A percentile compares a stretch with the other conserved stretches of the same genome.
phyloP scores from a whole-genome alignment of 371 early-diverging fungal species.

The Rhizopus microsporus region DNA sequence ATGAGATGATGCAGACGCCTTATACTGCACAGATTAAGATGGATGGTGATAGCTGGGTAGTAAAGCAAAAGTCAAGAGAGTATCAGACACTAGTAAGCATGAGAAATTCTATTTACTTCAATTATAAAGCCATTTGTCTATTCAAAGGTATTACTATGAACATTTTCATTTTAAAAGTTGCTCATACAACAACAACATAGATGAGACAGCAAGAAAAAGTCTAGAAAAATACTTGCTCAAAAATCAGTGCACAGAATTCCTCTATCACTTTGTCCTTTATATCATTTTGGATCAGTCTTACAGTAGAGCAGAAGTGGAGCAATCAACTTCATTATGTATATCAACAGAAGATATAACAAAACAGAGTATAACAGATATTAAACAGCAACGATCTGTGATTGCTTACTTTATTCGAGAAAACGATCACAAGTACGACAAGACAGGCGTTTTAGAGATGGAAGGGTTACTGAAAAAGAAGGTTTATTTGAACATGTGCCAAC shows the following conservation, averaged over 20 bases:
- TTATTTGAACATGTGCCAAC: neutral
- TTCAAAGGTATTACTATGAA: conserved; percentile 16
- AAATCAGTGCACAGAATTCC: conserved; percentile 18
- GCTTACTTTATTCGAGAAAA: conserved; percentile 23
- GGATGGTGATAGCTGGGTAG: conserved; percentile 21
- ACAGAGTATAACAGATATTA: conserved; percentile 15
- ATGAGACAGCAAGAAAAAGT: conserved; percentile 15
- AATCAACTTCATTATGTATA: conserved; percentile 24
- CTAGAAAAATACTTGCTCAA: conserved; percentile 24
- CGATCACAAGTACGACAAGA: conserved; percentile 27
- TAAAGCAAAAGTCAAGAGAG: conserved; percentile 10
- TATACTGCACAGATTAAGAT: conserved; percentile 12
- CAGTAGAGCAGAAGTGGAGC: conserved; percentile 20
- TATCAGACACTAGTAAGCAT: conserved; percentile 8
- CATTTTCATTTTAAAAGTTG: neutral
- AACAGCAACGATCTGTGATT: conserved; percentile 18
- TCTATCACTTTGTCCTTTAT: conserved; percentile 22
- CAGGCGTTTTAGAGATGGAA: conserved; percentile 14
- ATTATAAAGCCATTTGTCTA: conserved; percentile 12
- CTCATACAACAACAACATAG: conserved; percentile 2
- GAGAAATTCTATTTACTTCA: conserved; percentile 23
- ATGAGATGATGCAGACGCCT: conserved; percentile 22
- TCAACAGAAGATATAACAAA: conserved; percentile 21
- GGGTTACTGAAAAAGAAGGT: conserved; percentile 18
- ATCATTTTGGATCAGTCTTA: conserved; percentile 22